Base-by-base conservation (phyloP, 257 asterid genomes). In the Solanum stenotomum region DNA sequence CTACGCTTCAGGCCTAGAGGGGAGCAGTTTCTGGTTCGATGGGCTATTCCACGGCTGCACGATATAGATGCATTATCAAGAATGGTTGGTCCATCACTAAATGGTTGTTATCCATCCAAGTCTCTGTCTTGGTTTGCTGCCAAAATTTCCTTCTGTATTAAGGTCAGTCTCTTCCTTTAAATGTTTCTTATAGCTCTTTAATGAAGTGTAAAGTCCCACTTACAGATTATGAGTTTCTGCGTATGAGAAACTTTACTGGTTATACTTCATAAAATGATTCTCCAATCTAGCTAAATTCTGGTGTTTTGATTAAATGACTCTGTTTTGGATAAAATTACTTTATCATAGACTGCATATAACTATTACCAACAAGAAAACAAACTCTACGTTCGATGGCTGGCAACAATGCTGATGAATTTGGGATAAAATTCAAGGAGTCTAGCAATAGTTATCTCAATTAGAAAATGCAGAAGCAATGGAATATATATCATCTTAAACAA, bases 71-170 rank as follows among this genome's bases (percentile, higher is more conserved):
- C 98, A 42, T 88, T 97, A 70, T 93, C 98, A 34, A 93, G 96
- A 90, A 97, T 97, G 97, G 98, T 96, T 49, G 99, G 94, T 87
- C 98, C 96, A 89, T 92, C 98, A 65, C 92, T 97, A 61, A 91
- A 90, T 15, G 96, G 96, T 3, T 93, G 93, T 33, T 97, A 96
- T 91, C 94, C 98, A 6, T 92, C 99, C 1, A 96, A 93, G 86
- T 95, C 98, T 20, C 65, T 97, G 67, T 97, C 98, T 31, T 98
- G 98, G 14, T 92, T 97, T 65, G 98, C 99, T 38, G 99, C 94
- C 89, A 96, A 96, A 89, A 94, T 97, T 4, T 95, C 98, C 20
- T 85, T 94, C 88, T 96, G 98, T 52, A 92, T 96, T 91, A 98
- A 95, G 98, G 98, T 94, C 5, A 76, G 82, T 67, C 61, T 71